Evolutionary conservation across 176 grass and related monocot genomes (phyloP).

Genomic region (Aegilops bicornis): DNA sequence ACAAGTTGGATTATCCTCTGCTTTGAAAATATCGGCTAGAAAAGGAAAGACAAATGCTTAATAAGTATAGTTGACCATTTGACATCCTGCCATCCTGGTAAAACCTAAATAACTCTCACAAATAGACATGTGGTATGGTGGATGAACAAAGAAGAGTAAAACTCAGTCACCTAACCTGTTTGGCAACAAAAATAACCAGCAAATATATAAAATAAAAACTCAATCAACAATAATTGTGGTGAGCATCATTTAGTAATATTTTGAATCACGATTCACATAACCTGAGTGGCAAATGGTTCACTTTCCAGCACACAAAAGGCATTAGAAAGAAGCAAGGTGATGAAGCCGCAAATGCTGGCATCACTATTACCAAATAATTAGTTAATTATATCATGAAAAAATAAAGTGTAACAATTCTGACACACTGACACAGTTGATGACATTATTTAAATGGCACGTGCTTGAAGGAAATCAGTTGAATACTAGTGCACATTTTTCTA

Average conservation of each 20-base stretch:
- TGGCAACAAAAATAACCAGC: background rate
- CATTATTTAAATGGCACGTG: background rate
- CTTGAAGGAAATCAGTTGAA: background rate
- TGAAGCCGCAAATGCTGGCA: background rate
- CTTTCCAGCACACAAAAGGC: background rate
- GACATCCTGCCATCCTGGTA: background rate
- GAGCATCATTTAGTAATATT: background rate
- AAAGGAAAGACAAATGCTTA: slow-evolving; percentile 21
- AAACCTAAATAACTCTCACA: slow-evolving; percentile 3
- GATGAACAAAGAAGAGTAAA: background rate
- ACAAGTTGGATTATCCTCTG: slow-evolving; percentile 57
- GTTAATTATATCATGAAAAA: background rate
- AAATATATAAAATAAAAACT: background rate
- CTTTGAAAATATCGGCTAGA: slow-evolving; percentile 62
- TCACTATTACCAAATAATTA: slow-evolving; percentile 13
- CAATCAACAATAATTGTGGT: background rate
- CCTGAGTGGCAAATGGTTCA: background rate
- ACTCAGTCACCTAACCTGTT: background rate
- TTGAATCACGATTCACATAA: background rate
- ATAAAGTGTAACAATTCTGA: background rate
- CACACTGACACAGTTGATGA: background rate
- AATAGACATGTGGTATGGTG: background rate
- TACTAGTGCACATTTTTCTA: background rate
- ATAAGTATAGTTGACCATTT: background rate
- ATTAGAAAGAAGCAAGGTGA: background rate